A percentile compares a stretch with the other conserved stretches of the same genome.
These are phyloP conservation scores for Linum tenue DNA, from an alignment of 345 rosid species.

Conservation along the genomic window DNA sequence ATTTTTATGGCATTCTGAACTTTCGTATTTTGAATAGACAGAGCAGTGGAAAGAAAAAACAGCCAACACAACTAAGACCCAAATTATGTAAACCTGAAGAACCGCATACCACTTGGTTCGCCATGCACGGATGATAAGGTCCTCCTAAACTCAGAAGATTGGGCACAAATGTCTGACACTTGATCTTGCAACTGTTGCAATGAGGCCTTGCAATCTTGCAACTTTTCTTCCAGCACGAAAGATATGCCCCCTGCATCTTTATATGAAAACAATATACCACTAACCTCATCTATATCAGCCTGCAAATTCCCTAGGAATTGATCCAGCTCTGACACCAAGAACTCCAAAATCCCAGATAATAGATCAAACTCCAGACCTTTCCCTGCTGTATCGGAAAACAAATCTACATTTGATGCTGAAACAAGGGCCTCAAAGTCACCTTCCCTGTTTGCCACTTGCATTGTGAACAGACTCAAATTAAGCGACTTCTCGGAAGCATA, in stretches of 20 bases:
- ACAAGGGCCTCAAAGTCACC: slow-evolving; percentile 55
- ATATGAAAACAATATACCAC: slow-evolving; percentile 34
- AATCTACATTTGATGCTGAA: slow-evolving; percentile 18
- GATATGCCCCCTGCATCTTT: slow-evolving; percentile 36
- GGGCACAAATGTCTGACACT: slow-evolving; percentile 56
- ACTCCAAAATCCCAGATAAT: slow-evolving; percentile 51
- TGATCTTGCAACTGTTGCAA: slow-evolving; percentile 48
- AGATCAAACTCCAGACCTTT: slow-evolving; percentile 62
- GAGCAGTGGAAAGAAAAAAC: not conserved
- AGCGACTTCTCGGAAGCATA: slow-evolving; percentile 66
- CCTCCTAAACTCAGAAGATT: slow-evolving; percentile 46
- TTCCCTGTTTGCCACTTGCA: slow-evolving; percentile 70
- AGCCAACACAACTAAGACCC: not conserved
- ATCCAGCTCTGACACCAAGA: slow-evolving; percentile 58
- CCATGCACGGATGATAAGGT: slow-evolving; percentile 36
- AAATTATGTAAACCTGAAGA: not conserved
- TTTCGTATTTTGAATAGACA: not conserved
- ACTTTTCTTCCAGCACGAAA: slow-evolving; percentile 49
- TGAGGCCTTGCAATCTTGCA: slow-evolving; percentile 43
- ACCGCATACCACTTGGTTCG: slow-evolving; percentile 42
- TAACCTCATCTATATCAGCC: slow-evolving; percentile 28
- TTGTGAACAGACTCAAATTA: slow-evolving; percentile 60
- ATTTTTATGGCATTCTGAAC: not conserved
- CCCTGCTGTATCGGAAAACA: slow-evolving; percentile 30
- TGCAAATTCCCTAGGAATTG: slow-evolving; percentile 31